Evolutionary conservation across 176 grass and related monocot species (phyloP).

Genomic region (Oryza longistaminata): DNA sequence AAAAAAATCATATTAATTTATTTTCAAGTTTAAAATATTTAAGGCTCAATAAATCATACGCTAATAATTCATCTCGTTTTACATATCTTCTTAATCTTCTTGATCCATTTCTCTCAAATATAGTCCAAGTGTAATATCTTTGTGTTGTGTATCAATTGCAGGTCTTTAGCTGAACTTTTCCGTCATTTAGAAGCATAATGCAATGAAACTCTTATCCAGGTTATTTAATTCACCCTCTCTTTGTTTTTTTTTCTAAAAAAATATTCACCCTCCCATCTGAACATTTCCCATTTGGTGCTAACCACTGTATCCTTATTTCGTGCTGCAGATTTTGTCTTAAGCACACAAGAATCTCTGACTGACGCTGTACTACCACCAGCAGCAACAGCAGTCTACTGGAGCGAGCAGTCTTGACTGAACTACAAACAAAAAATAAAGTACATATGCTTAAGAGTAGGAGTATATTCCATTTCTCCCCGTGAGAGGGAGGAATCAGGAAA

Average conservation of each 20-base stretch:
- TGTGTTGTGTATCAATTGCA: no score
- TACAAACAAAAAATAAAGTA: constrained; percentile 11
- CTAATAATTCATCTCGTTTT: no score
- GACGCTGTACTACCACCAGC: not conserved
- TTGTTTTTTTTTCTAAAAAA: not conserved
- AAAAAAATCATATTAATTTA: no score
- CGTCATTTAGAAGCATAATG: no score
- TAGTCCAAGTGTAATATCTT: no score
- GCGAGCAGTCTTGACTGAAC: not conserved
- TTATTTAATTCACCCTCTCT: not conserved
- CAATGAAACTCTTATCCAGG: no score
- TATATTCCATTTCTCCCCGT: constrained; percentile 7
- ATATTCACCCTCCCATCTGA: not conserved
- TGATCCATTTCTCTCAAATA: no score
- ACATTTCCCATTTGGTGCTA: not conserved
- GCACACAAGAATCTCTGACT: not conserved
- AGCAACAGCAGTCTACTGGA: not conserved
- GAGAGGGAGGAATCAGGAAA: not conserved
- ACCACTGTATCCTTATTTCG: not conserved
- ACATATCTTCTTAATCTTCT: no score
- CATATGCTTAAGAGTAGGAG: not conserved
- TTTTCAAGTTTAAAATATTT: no score
- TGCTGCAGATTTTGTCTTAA: not conserved
- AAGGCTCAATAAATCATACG: no score
- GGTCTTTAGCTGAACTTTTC: no score